A percentile compares a stretch with the other conserved stretches of the same genome.
Conservation (phyloP, 495 filamentous ascomycete genomes). For the Aspergillus carlsbadensis region DNA sequence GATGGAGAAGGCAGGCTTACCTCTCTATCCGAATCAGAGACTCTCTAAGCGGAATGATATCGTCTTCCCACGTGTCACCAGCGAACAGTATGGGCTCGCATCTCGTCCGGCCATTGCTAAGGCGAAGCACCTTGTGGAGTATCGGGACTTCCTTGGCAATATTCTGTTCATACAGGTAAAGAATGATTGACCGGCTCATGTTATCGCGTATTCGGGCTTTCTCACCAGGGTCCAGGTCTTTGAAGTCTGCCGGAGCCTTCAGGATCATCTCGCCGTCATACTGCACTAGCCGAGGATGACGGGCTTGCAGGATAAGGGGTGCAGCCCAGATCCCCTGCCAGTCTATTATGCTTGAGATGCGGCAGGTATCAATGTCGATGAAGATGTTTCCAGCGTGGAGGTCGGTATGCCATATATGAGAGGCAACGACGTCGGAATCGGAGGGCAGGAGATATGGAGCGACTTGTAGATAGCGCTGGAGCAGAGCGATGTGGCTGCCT, state of each 20-base stretch:
- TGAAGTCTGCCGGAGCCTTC: constrained; percentile 26
- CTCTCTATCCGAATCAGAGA: constrained; percentile 26
- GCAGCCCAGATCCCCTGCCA: constrained; percentile 29
- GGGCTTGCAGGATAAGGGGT: constrained; percentile 27
- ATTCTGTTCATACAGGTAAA: constrained; percentile 26
- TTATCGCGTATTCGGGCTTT: constrained; percentile 19
- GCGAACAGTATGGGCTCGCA: constrained; percentile 24
- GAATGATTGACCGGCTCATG: constrained; percentile 24
- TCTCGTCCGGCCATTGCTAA: constrained; percentile 12
- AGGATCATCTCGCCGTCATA: constrained; percentile 26
- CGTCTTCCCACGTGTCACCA: constrained; percentile 29
- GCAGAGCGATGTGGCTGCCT: too few relatives aligned
- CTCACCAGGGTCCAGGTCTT: constrained; percentile 19
- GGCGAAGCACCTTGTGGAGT: constrained; percentile 14
- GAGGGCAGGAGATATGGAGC: too few relatives aligned
- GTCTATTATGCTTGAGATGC: too few relatives aligned
- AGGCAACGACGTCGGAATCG: too few relatives aligned
- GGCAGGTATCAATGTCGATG: too few relatives aligned
- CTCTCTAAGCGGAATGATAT: constrained; percentile 26
- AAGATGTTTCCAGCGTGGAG: too few relatives aligned
- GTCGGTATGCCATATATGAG: too few relatives aligned
- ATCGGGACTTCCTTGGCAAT: constrained; percentile 21
- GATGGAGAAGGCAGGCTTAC: too few relatives aligned
- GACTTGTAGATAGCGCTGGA: too few relatives aligned
- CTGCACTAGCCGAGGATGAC: constrained; percentile 24